Evolutionary conservation across 176 grass and related monocot species (phyloP).

Genomic region (Echinochloa phyllopogon): DNA sequence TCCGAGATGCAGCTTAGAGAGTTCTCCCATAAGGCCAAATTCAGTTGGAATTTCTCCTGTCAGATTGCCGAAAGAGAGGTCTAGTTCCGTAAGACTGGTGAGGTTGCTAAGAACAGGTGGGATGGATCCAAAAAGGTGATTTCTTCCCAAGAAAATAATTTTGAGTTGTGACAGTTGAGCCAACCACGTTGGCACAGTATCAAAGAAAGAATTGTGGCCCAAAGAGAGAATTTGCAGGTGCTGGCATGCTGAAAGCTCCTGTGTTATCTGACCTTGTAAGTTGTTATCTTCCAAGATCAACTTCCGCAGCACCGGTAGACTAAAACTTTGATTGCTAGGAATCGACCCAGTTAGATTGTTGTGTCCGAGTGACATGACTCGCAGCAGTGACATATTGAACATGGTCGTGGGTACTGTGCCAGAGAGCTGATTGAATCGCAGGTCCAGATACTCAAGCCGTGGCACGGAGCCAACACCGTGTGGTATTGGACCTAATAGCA

Average conservation of each 20-base stretch:
- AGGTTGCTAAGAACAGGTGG: constrained; percentile 5
- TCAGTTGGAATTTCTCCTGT: not conserved
- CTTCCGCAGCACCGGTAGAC: not conserved
- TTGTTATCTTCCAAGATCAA: not conserved
- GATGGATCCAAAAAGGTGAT: not conserved
- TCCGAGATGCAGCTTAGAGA: not conserved
- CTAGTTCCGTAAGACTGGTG: not conserved
- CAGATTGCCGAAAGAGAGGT: not conserved
- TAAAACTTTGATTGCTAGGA: constrained; percentile 31
- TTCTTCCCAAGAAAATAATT: not conserved
- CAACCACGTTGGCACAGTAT: not conserved
- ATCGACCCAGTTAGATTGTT: constrained; percentile 13
- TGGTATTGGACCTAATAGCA: not conserved
- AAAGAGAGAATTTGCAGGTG: not conserved
- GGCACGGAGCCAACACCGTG: not conserved
- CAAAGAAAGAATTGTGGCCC: not conserved
- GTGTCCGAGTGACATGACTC: not conserved
- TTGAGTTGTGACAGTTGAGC: not conserved
- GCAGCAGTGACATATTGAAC: constrained; percentile 26
- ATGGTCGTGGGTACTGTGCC: constrained; percentile 11
- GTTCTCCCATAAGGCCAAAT: not conserved
- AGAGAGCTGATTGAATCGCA: constrained; percentile 13
- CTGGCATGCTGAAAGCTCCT: not conserved
- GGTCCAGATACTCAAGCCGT: not conserved
- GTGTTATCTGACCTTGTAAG: constrained; percentile 9